Percentiles rank a stretch among this genome's conserved stretches.
phyloP scores from a whole-genome alignment of 2,329 filamentous ascomycete genomes.

The Monosporascus sp. region DNA sequence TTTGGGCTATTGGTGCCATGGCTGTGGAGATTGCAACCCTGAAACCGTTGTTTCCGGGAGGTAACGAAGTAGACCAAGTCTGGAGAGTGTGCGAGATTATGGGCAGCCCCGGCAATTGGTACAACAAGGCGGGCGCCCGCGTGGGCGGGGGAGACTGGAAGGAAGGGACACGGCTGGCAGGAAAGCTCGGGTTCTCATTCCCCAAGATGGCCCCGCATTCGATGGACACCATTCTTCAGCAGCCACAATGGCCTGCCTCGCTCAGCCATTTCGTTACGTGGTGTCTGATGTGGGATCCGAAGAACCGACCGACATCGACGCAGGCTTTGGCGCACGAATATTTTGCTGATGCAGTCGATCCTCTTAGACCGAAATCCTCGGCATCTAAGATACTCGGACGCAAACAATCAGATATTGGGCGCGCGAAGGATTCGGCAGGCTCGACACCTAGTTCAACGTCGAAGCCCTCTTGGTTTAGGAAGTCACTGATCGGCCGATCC shows the following conservation, averaged over 20 bases:
- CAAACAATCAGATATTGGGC: slow-evolving; percentile 81
- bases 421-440: slow-evolving; percentile 58
- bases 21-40: slow-evolving; percentile 95
- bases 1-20: slow-evolving; percentile 98
- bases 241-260: slow-evolving; percentile 86
- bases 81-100: slow-evolving; percentile 99
- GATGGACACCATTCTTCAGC: slow-evolving; percentile 87
- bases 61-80: slow-evolving; percentile 97
- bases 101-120: slow-evolving; percentile 98
- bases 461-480: slow-evolving; percentile 95
- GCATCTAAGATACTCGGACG: slow-evolving; percentile 78
- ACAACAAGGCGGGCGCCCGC: slow-evolving; percentile 80
- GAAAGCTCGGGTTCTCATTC: slow-evolving; percentile 97
- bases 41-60: slow-evolving; percentile 93
- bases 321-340: slow-evolving; percentile 96
- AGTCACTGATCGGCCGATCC: slow-evolving; percentile 81
- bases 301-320: slow-evolving; percentile 80
- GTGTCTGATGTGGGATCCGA: slow-evolving; percentile 99
- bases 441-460: slow-evolving; percentile 55
- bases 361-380: slow-evolving; percentile 85
- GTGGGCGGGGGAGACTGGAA: slow-evolving; percentile 97
- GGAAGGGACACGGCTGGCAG: slow-evolving; percentile 84
- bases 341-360: slow-evolving; percentile 88
- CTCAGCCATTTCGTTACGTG: slow-evolving; percentile 93
- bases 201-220: slow-evolving; percentile 98